Conservation (phyloP, 148 eudicot species). For the Fagopyrum homotropicum region DNA sequence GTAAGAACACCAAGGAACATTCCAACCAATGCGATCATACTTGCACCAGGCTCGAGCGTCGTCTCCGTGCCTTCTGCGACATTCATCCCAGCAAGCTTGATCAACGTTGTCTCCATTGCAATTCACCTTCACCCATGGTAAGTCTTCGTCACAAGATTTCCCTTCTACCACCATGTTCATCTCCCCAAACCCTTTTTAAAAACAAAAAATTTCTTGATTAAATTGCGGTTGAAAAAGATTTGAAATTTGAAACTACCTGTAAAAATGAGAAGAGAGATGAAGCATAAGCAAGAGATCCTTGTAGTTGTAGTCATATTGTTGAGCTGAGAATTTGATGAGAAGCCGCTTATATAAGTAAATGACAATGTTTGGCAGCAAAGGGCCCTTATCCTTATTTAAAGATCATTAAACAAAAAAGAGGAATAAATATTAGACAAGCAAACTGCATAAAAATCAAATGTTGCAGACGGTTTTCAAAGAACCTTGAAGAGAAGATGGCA, state of each 20-base stretch:
- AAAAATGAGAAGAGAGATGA: neutral
- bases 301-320: neutral
- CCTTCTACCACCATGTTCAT: slow-evolving; percentile 13
- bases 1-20: slow-evolving; percentile 14
- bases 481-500: too few relatives aligned
- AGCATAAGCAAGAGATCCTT: neutral
- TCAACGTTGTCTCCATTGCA: slow-evolving; percentile 3
- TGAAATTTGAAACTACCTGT: neutral
- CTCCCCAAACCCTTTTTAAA: slow-evolving; percentile 4
- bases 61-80: neutral
- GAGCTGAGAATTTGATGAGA: neutral
- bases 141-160: slow-evolving; percentile 8
- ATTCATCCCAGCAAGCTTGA: slow-evolving; percentile 7
- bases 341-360: neutral
- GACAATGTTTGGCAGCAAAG: slow-evolving; percentile 1
- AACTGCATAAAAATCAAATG: too few relatives aligned
- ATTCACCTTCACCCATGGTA: slow-evolving; percentile 12
- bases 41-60: neutral
- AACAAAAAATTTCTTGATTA: neutral
- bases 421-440: neutral
- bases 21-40: slow-evolving; percentile 2
- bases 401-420: neutral
- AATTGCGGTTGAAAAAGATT: neutral
- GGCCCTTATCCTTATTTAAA: neutral
- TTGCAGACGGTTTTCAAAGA: too few relatives aligned